Conservation (phyloP, 2,329 filamentous ascomycete genomes). For the Pezicula neosporulosa region DNA sequence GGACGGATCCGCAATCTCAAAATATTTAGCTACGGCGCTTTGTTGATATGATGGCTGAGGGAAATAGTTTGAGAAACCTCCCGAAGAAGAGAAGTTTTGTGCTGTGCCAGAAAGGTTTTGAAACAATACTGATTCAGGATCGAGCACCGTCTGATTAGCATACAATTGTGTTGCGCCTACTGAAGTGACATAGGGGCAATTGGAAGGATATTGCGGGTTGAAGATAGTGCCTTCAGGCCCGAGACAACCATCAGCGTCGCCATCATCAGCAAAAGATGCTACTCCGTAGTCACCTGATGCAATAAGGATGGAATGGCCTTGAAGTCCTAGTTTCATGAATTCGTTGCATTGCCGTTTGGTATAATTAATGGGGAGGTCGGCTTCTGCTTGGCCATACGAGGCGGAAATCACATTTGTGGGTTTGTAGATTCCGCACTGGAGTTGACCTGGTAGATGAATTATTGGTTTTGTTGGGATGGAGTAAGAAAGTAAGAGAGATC, state of each 20-base stretch:
- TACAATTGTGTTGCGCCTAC: constrained; percentile 28
- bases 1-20: not conserved
- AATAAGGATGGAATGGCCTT: constrained; percentile 40
- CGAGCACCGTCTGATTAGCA: constrained; percentile 25
- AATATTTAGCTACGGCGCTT: not conserved
- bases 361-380: constrained; percentile 49
- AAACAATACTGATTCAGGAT: not conserved
- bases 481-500: not conserved
- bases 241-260: constrained; percentile 29
- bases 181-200: constrained; percentile 33
- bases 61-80: constrained; percentile 8
- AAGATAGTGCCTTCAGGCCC: constrained; percentile 29
- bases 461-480: not conserved
- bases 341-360: constrained; percentile 46
- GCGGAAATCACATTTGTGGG: constrained; percentile 38
- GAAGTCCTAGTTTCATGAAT: constrained; percentile 47
- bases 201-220: constrained; percentile 33
- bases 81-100: constrained; percentile 23
- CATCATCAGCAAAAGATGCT: constrained; percentile 27
- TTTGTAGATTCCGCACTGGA: constrained; percentile 14
- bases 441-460: not conserved
- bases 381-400: constrained; percentile 50
- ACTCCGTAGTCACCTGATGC: constrained; percentile 45
- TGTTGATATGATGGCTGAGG: constrained; percentile 1
- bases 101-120: not conserved